A percentile compares a stretch with the other conserved stretches of the same genome.
Conservation (phyloP, 2,329 filamentous ascomycete species). For the Aspergillus brunneoviolaceus region DNA sequence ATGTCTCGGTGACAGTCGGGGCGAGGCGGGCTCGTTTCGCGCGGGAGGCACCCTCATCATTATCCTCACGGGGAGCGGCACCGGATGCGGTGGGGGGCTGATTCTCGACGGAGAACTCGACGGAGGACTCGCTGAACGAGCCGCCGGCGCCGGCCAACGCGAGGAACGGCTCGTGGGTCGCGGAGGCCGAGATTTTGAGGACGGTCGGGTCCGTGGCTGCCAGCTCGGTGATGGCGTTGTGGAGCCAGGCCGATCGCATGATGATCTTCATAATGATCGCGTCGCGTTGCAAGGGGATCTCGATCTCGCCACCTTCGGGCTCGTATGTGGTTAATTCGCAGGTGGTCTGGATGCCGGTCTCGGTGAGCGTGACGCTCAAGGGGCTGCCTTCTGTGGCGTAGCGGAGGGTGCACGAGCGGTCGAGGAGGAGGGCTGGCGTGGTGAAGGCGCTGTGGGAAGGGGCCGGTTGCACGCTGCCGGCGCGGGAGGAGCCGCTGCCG, state of each 20-base stretch:
- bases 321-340: slow-evolving; percentile 89
- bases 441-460: slow-evolving; percentile 68
- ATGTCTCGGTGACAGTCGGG: slow-evolving; percentile 50
- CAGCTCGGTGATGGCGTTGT: slow-evolving; percentile 54
- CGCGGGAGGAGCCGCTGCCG: slow-evolving; percentile 22
- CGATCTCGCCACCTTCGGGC: slow-evolving; percentile 56
- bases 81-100: slow-evolving; percentile 21
- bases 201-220: slow-evolving; percentile 68
- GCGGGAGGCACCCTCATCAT: slow-evolving; percentile 14
- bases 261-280: slow-evolving; percentile 88
- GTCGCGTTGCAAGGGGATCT: slow-evolving; percentile 81
- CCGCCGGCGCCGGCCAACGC: slow-evolving; percentile 66
- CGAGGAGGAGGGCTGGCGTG: slow-evolving; percentile 76
- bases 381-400: slow-evolving; percentile 74
- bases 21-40: slow-evolving; percentile 38
- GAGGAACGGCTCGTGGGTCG: slow-evolving; percentile 64
- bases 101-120: slow-evolving; percentile 58
- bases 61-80: slow-evolving; percentile 3
- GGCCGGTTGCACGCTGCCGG: slow-evolving; percentile 37
- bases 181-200: slow-evolving; percentile 66
- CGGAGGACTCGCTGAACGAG: slow-evolving; percentile 58
- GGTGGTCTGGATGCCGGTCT: slow-evolving; percentile 81
- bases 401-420: slow-evolving; percentile 79
- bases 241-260: slow-evolving; percentile 64
- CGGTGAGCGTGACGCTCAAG: slow-evolving; percentile 81